A percentile compares a stretch with the other conserved stretches of the same genome.
These are phyloP conservation scores for Chrysosphaeria jannelii DNA, from an alignment of 2,329 filamentous ascomycete species.

Conservation along the genomic window DNA sequence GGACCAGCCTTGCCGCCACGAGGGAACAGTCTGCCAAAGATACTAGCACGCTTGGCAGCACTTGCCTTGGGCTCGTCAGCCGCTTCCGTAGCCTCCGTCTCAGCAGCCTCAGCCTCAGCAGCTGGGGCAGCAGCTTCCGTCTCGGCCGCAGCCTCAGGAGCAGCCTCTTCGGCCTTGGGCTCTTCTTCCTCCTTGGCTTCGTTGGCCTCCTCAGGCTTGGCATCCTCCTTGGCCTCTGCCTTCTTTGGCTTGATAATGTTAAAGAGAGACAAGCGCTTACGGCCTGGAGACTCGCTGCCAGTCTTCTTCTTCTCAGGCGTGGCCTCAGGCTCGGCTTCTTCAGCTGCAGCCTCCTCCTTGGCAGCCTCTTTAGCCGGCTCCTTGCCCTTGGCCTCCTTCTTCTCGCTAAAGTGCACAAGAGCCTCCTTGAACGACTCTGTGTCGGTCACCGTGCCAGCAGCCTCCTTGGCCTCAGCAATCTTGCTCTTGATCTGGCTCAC, in stretches of 20 bases:
- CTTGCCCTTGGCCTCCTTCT: conserved; percentile 16
- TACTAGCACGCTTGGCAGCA: conserved; percentile 15
- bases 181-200: conserved; percentile 9
- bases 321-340: conserved; percentile 7
- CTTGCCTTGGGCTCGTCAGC: conserved; percentile 10
- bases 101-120: conserved; percentile 10
- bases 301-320: conserved; percentile 18
- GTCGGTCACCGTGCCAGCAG: conserved; percentile 40
- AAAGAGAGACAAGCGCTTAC: conserved; percentile 36
- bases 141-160: conserved; percentile 7
- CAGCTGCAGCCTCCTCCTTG: conserved; percentile 1
- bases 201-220: conserved; percentile 10
- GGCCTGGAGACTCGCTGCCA: conserved; percentile 31
- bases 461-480: conserved; percentile 58
- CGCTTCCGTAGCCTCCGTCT: conserved; percentile 8
- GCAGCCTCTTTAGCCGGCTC: conserved; percentile 7
- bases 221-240: conserved; percentile 9
- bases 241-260: conserved; percentile 21
- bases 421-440: conserved; percentile 75
- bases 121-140: conserved; percentile 11
- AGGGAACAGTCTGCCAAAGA: conserved; percentile 23
- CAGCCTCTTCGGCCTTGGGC: conserved; percentile 6
- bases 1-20: conserved; percentile 13
- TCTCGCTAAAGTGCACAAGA: conserved; percentile 25
- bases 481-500: conserved; percentile 56